A percentile compares a stretch with the other conserved stretches of the same genome.
These are phyloP conservation scores for Phytophthora palmivora DNA, from an alignment of 352 stramenopile genomes.

Conservation along the genomic window DNA sequence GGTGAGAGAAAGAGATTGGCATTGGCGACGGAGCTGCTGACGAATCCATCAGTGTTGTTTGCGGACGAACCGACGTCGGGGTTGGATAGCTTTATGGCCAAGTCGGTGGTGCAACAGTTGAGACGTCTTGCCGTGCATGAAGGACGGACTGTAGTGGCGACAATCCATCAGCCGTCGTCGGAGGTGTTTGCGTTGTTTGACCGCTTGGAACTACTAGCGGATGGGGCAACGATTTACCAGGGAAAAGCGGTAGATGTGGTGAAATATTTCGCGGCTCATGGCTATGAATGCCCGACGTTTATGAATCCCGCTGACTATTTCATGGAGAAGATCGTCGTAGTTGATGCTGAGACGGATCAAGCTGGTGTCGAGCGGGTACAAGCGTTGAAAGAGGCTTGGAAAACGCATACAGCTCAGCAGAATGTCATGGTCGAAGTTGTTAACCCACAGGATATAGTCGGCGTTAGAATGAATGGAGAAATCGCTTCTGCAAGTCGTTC, in stretches of 20 bases:
- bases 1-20: constrained; percentile 84
- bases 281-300: constrained; percentile 51
- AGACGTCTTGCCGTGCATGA: constrained; percentile 68
- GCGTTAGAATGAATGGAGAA: not conserved
- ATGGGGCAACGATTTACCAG: constrained; percentile 50
- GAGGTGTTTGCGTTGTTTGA: constrained; percentile 60
- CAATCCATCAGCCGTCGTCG: constrained; percentile 87
- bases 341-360: constrained; percentile 45
- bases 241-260: constrained; percentile 45
- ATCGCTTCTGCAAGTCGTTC: not conserved
- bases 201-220: constrained; percentile 48
- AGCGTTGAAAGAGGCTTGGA: constrained; percentile 31
- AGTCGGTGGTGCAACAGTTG: constrained; percentile 55
- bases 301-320: constrained; percentile 59
- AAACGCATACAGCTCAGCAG: not conserved
- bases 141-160: constrained; percentile 83
- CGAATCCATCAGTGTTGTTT: constrained; percentile 76
- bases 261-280: constrained; percentile 43
- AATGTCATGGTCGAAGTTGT: constrained; percentile 25
- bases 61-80: constrained; percentile 84
- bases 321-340: too few relatives aligned
- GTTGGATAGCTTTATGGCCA: constrained; percentile 61
- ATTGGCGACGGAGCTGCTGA: constrained; percentile 80
- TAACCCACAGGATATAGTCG: constrained; percentile 25
- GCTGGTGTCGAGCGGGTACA: constrained; percentile 32